Evolutionary conservation across 495 filamentous ascomycete species (phyloP).

Genomic region (Hypoxylon rickii): DNA sequence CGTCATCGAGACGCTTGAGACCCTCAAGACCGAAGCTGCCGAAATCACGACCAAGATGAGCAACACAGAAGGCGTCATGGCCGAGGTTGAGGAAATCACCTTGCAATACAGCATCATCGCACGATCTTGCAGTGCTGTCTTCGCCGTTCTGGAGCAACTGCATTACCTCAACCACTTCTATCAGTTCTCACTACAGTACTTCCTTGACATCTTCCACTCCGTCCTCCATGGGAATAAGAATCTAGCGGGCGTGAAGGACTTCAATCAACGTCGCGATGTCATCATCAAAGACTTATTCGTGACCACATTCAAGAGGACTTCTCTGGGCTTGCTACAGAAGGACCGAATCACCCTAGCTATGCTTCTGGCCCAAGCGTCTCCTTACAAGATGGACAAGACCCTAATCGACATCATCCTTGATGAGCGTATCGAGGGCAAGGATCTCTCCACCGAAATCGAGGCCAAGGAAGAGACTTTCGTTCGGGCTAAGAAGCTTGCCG

Average conservation of each 20-base stretch:
- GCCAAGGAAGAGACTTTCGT: conserved; percentile 70
- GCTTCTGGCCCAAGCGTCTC: conserved; percentile 90
- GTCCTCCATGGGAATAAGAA: conserved; percentile 83
- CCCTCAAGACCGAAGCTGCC: conserved; percentile 93
- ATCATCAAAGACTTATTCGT: conserved; percentile 90
- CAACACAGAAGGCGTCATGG: conserved; percentile 97
- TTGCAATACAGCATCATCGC: conserved; percentile 91
- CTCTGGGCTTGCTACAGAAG: conserved; percentile 88
- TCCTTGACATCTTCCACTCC: conserved; percentile 93
- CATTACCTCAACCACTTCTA: conserved; percentile 99
- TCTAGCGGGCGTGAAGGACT: conserved; percentile 71
- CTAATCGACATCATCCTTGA: conserved; percentile 88
- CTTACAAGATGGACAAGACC: conserved; percentile 88
- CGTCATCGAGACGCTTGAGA: conserved; percentile 97
- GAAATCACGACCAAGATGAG: conserved; percentile 96
- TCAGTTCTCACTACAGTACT: conserved; percentile 98
- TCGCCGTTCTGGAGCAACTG: conserved; percentile 94
- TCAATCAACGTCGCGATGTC: conserved; percentile 76
- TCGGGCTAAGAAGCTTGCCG: conserved; percentile 66
- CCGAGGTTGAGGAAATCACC: conserved; percentile 93
- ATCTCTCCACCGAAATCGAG: conserved; percentile 71
- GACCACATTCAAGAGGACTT: conserved; percentile 89
- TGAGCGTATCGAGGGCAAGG: conserved; percentile 71
- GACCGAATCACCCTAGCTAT: conserved; percentile 95
- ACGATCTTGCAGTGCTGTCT: conserved; percentile 91